A percentile compares a stretch with the other conserved stretches of the same genome.
phyloP scores from a whole-genome alignment of 805 yeast genomes.

The Saccharomyces mikatae region DNA sequence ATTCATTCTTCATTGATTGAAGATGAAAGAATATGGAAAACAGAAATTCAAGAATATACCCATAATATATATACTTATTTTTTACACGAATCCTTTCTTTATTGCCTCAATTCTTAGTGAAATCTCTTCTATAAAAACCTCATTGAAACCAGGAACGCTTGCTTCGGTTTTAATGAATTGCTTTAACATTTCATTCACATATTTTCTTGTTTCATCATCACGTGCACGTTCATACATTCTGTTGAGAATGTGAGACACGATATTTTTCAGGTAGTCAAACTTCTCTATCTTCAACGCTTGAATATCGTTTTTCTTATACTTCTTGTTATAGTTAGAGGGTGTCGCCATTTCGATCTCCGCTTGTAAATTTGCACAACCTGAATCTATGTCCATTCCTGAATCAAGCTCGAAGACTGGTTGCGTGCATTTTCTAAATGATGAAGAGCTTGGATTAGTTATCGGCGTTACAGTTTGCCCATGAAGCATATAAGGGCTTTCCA shows the following conservation, averaged over 20 bases:
- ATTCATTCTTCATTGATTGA: not conserved
- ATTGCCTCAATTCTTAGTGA: slow-evolving; percentile 32
- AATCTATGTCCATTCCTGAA: slow-evolving; percentile 17
- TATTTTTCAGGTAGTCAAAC: slow-evolving; percentile 35
- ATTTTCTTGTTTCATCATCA: slow-evolving; percentile 38
- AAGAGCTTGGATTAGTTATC: slow-evolving; percentile 16
- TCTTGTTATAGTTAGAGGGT: not conserved
- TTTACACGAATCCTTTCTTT: slow-evolving; percentile 15
- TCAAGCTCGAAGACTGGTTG: slow-evolving; percentile 10
- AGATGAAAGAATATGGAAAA: not conserved
- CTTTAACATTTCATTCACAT: slow-evolving; percentile 38
- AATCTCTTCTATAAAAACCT: slow-evolving; percentile 61
- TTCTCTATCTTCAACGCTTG: slow-evolving; percentile 15
- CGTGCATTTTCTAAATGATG: slow-evolving; percentile 16
- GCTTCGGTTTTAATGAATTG: slow-evolving; percentile 40
- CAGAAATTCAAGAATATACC: not conserved
- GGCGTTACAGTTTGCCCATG: slow-evolving; percentile 13
- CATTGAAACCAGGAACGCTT: slow-evolving; percentile 54
- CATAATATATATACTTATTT: not conserved
- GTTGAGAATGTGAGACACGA: slow-evolving; percentile 38
- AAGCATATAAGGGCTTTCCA: slow-evolving; percentile 9
- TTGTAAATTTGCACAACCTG: slow-evolving; percentile 6
- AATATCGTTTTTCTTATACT: slow-evolving; percentile 2
- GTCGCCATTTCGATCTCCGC: not conserved
- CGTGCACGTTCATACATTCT: slow-evolving; percentile 47